phyloP scores from a whole-genome alignment of 2,329 filamentous ascomycete genomes.

The Shiraia sp. region DNA sequence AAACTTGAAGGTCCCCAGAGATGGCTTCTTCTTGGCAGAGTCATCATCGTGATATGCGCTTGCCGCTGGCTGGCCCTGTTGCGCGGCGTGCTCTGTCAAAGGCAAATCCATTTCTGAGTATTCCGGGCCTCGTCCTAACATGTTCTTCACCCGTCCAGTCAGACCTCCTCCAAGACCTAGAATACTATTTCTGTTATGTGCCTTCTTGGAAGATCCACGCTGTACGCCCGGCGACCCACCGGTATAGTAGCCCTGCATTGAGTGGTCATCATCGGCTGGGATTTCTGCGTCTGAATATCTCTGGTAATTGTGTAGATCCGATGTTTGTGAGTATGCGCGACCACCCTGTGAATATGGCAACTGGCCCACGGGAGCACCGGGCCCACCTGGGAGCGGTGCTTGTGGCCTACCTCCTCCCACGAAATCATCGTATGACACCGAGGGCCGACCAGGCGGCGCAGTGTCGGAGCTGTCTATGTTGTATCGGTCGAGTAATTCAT shows the following conservation, averaged over 20 bases:
- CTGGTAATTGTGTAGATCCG: slow-evolving; percentile 84
- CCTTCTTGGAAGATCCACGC: slow-evolving; percentile 59
- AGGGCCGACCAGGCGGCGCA: slow-evolving; percentile 71
- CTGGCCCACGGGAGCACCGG: slow-evolving; percentile 45
- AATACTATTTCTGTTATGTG: slow-evolving; percentile 81
- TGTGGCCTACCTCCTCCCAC: slow-evolving; percentile 67
- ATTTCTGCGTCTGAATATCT: slow-evolving; percentile 90
- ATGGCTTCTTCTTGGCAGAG: slow-evolving; percentile 46
- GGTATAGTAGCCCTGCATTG: slow-evolving; percentile 76
- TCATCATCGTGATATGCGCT: slow-evolving; percentile 44
- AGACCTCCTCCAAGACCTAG: slow-evolving; percentile 84
- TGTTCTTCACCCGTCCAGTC: slow-evolving; percentile 84
- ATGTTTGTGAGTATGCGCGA: slow-evolving; percentile 70
- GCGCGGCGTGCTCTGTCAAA: slow-evolving; percentile 74
- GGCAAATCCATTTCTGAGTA: slow-evolving; percentile 99
- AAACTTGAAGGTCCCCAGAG: slow-evolving; percentile 77
- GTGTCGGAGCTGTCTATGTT: slow-evolving; percentile 69
- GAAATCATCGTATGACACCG: slow-evolving; percentile 93
- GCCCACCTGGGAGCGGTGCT: slow-evolving; percentile 50
- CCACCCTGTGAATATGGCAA: slow-evolving; percentile 42
- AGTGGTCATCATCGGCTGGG: slow-evolving; percentile 74
- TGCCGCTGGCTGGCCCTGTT: slow-evolving; percentile 46
- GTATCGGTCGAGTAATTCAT: slow-evolving; percentile 76
- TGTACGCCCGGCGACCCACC: slow-evolving; percentile 57
- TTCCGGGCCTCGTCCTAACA: slow-evolving; percentile 79